Conservation (phyloP, 148 eudicot species). For the Tetragonia tetragonoides region DNA sequence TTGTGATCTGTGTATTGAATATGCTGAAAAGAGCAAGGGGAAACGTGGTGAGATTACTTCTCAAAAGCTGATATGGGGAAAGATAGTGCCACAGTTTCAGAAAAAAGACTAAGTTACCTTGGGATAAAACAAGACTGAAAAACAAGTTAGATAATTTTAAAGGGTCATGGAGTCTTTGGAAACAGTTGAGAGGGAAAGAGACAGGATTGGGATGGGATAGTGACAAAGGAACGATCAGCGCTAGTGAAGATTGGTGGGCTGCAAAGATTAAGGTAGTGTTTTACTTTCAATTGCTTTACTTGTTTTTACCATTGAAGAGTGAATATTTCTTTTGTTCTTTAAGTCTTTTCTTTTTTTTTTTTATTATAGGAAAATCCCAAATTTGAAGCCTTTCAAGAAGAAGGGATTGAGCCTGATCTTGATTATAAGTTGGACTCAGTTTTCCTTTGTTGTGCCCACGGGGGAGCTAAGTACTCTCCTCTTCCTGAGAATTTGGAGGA, state of each 20-base stretch:
- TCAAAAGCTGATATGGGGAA: not conserved
- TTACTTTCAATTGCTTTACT: not conserved
- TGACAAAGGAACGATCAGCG: not conserved
- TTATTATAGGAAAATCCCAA: conserved; percentile 3
- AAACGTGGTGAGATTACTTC: not conserved
- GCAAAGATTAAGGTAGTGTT: conserved; percentile 5
- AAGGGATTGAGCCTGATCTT: not conserved
- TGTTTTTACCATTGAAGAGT: too few species aligned
- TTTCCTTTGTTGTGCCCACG: not conserved
- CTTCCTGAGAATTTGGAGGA: not conserved
- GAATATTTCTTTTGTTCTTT: not conserved
- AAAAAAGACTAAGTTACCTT: not conserved
- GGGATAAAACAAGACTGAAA: not conserved
- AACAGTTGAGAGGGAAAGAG: not conserved
- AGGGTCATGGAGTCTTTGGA: not conserved
- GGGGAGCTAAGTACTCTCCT: not conserved
- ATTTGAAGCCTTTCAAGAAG: not conserved
- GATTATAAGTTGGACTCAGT: conserved; percentile 2
- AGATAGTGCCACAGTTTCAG: not conserved
- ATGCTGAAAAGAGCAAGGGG: not conserved
- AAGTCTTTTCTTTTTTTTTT: not conserved
- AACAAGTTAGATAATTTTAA: not conserved
- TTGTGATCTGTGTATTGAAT: not conserved
- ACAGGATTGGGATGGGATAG: conserved; percentile 1
- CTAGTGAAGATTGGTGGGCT: conserved; percentile 7